Conservation (phyloP, 176 grass and related monocot species). For the Carex pumila region DNA sequence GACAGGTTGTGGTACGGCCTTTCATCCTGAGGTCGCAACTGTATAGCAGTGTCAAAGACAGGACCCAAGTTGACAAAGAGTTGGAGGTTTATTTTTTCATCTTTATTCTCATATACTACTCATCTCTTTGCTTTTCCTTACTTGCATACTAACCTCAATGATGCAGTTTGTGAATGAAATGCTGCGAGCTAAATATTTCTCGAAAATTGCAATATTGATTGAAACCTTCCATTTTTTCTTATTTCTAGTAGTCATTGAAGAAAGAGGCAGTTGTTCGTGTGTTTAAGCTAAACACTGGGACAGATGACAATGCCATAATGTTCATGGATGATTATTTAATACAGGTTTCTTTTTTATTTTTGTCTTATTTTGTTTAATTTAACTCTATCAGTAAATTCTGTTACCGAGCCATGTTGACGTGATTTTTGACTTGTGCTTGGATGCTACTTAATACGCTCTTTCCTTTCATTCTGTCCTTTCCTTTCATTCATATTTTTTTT, state of each 20-base stretch:
- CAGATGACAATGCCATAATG: conserved; percentile 93
- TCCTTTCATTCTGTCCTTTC: not conserved
- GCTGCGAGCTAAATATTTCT: not conserved
- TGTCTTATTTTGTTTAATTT: conserved; percentile 12
- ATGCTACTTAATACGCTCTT: not conserved
- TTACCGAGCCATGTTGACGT: not conserved
- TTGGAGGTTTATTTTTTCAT: conserved; percentile 60
- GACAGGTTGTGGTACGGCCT: conserved; percentile 45
- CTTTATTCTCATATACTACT: conserved; percentile 6
- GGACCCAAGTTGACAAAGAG: conserved; percentile 86
- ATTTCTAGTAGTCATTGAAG: conserved; percentile 51
- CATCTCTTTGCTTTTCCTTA: conserved; percentile 7
- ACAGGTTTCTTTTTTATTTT: conserved; percentile 37
- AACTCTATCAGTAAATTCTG: not conserved
- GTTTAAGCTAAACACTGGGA: conserved; percentile 79
- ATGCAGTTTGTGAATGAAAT: not conserved
- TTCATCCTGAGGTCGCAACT: conserved; percentile 74
- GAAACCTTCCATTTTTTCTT: conserved; percentile 1
- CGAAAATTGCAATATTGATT: not conserved
- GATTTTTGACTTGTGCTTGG: not conserved
- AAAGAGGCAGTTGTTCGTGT: conserved; percentile 54
- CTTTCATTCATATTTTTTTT: not conserved
- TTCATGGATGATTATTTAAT: conserved; percentile 80
- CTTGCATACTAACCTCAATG: conserved; percentile 2
- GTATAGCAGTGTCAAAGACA: conserved; percentile 82